Percentiles rank a stretch among this genome's conserved stretches.
Evolutionary conservation across 495 filamentous ascomycete genomes (phyloP).

Genomic region (Xanthoparmelia taractica): DNA sequence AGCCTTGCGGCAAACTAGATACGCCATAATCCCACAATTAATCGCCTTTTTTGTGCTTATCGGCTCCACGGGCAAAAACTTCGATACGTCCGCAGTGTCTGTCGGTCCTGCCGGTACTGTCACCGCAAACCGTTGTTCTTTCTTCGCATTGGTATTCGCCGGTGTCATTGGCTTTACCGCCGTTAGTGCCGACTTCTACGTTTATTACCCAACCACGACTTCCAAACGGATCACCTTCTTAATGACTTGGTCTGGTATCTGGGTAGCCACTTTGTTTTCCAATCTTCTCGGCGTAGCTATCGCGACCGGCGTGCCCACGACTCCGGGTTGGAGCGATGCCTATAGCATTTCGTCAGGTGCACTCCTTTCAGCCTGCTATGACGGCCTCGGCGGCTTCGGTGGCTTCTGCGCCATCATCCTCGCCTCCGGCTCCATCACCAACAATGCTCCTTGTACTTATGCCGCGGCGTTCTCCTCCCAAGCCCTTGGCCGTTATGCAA

Average conservation of each 20-base stretch:
- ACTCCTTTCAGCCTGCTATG: slow-evolving; percentile 56
- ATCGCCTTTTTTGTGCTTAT: slow-evolving; percentile 56
- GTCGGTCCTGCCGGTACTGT: slow-evolving; percentile 36
- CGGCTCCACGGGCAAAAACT: slow-evolving; percentile 58
- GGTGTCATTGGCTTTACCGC: slow-evolving; percentile 47
- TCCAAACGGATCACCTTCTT: slow-evolving; percentile 37
- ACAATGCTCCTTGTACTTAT: slow-evolving; percentile 61
- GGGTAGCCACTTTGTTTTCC: slow-evolving; percentile 44
- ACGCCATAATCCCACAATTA: slow-evolving; percentile 60
- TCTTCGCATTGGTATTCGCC: slow-evolving; percentile 54
- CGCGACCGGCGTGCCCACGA: slow-evolving; percentile 49
- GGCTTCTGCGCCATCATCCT: slow-evolving; percentile 62
- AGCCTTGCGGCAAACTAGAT: slow-evolving; percentile 21
- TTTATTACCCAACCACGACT: slow-evolving; percentile 47
- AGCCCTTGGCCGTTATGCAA: slow-evolving; percentile 39
- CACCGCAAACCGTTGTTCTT: slow-evolving; percentile 52
- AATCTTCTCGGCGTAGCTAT: slow-evolving; percentile 62
- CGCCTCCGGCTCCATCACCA: slow-evolving; percentile 59
- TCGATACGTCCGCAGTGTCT: slow-evolving; percentile 44
- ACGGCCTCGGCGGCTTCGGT: slow-evolving; percentile 56
- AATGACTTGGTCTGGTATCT: slow-evolving; percentile 43
- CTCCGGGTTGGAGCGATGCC: slow-evolving; percentile 44
- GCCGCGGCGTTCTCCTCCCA: slow-evolving; percentile 48
- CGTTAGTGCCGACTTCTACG: slow-evolving; percentile 48
- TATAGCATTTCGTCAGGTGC: slow-evolving; percentile 55